Evolutionary conservation across 805 yeast species (phyloP), one percentile per base, ranked within the genome.

Genomic region (Ogataea corticis): DNA sequence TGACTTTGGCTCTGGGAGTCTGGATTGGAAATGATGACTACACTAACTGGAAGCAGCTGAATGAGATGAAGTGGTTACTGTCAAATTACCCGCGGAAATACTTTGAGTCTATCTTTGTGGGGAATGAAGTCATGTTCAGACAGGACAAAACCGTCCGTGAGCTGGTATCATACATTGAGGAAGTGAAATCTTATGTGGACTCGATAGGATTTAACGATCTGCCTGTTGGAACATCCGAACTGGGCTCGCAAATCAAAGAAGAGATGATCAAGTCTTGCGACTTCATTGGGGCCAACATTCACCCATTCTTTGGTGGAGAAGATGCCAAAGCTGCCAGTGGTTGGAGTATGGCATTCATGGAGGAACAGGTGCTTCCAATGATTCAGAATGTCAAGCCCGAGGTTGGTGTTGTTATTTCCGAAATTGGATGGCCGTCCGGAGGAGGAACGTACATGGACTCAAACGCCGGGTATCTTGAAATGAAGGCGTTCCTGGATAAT

Each of bases 361-460:
- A 71, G 38, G 61, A 68, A 21, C 77, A 74, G 44, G 56, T 79
- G 15, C 62, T 67, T 21, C 80, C 80, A 1, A 17, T 60, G 27
- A 65, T 63, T 41, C 44, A 56, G 12, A 49, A 58, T 18, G 49
- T 57, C 3, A 52, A 61, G 10, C 46, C 50, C 6, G 46, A 48
- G 9, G 42, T 47, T 11, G 59, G 70, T 1, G 53, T 81, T 5
- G 66, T 75, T 3, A 69, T 84, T 1, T 70, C 86, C 0, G 89
- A 84, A 51, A 75, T 83, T 16, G 90, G 89, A 0, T 84, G 90
- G 91, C 91, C 90, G 0, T 77, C 72, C 34, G 68, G 63, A 1
- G 90, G 89, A 3, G 88, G 87, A 0, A 46, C 31, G 1, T 72
- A 68, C 45, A 58, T 66, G 33, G 59, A 63, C 1, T 71, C 89